Evolutionary conservation across 2,329 filamentous ascomycete genomes (phyloP).

Genomic region (Aspergillus puulaauensis): DNA sequence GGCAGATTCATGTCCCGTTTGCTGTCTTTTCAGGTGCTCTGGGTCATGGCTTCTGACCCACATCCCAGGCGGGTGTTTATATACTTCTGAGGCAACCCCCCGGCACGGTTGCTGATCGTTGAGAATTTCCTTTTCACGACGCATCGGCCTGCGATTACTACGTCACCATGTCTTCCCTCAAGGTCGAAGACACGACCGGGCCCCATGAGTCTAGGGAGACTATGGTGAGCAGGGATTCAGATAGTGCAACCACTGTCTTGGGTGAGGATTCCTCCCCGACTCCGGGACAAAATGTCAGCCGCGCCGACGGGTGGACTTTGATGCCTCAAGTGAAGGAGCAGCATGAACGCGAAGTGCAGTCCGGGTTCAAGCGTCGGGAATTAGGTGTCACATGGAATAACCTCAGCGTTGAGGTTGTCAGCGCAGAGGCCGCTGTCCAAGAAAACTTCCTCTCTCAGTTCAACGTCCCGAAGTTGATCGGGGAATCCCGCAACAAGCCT

Average conservation of each 20-base stretch:
- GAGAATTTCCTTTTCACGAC: background rate
- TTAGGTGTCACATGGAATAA: constrained; percentile 66
- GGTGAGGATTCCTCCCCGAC: constrained; percentile 23
- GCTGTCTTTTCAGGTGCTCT: background rate
- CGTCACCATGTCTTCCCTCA: constrained; percentile 7
- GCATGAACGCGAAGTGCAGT: constrained; percentile 45
- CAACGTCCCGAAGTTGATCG: constrained; percentile 55
- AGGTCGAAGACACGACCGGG: constrained; percentile 14
- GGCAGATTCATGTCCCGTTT: background rate
- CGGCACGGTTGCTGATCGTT: background rate
- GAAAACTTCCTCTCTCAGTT: constrained; percentile 64
- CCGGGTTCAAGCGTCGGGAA: constrained; percentile 49
- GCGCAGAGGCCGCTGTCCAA: constrained; percentile 62
- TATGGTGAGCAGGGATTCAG: constrained; percentile 24
- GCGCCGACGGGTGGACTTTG: constrained; percentile 49
- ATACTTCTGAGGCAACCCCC: constrained; percentile 8
- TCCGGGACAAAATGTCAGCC: constrained; percentile 10
- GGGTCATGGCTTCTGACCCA: constrained; percentile 1
- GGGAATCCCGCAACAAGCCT: constrained; percentile 55
- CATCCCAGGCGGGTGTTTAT: constrained; percentile 9
- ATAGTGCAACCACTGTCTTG: constrained; percentile 27
- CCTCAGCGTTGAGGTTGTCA: constrained; percentile 62
- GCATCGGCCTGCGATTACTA: background rate
- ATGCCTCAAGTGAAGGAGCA: constrained; percentile 50
- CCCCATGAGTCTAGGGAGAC: constrained; percentile 7